Evolutionary conservation across 2,329 filamentous ascomycete genomes (phyloP).

Genomic region (Botrytis tulipae): DNA sequence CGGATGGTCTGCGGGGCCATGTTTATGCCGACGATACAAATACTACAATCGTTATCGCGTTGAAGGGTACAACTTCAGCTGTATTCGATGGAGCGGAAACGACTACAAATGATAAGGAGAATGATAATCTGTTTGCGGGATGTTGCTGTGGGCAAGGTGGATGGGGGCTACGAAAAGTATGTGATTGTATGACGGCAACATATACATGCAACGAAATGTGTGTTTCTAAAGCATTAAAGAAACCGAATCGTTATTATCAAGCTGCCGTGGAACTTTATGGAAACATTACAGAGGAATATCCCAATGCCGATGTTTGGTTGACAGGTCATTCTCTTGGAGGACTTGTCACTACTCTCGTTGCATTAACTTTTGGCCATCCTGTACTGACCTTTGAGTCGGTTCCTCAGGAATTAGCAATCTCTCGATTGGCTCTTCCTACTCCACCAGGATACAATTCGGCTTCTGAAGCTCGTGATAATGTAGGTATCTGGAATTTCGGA

Average conservation of each 20-base stretch:
- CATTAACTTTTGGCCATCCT: slow-evolving; percentile 83
- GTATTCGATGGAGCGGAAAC: slow-evolving; percentile 94
- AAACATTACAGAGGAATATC: slow-evolving; percentile 85
- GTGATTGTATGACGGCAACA: slow-evolving; percentile 74
- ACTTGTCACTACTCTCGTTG: slow-evolving; percentile 79
- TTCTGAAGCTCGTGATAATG: slow-evolving; percentile 65
- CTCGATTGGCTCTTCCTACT: slow-evolving; percentile 77
- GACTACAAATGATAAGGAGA: slow-evolving; percentile 91
- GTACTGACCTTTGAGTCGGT: slow-evolving; percentile 87
- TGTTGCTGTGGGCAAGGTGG: slow-evolving; percentile 93
- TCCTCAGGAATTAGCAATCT: slow-evolving; percentile 80
- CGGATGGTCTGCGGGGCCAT: slow-evolving; percentile 83
- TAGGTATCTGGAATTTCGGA: slow-evolving; percentile 82
- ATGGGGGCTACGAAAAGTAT: slow-evolving; percentile 84
- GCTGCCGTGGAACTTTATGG: slow-evolving; percentile 84
- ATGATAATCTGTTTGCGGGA: slow-evolving; percentile 94
- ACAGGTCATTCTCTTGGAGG: slow-evolving; percentile 89
- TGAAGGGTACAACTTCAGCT: slow-evolving; percentile 85
- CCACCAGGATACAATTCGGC: slow-evolving; percentile 59
- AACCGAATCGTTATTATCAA: slow-evolving; percentile 86
- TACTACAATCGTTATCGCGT: slow-evolving; percentile 79
- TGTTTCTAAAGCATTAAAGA: slow-evolving; percentile 66
- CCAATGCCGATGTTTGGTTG: slow-evolving; percentile 78
- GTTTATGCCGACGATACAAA: slow-evolving; percentile 85
- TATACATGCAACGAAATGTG: slow-evolving; percentile 91